Evolutionary conservation across 192 early-diverging fungal species (phyloP).

Genomic region (Gamsiella multidivaricata): DNA sequence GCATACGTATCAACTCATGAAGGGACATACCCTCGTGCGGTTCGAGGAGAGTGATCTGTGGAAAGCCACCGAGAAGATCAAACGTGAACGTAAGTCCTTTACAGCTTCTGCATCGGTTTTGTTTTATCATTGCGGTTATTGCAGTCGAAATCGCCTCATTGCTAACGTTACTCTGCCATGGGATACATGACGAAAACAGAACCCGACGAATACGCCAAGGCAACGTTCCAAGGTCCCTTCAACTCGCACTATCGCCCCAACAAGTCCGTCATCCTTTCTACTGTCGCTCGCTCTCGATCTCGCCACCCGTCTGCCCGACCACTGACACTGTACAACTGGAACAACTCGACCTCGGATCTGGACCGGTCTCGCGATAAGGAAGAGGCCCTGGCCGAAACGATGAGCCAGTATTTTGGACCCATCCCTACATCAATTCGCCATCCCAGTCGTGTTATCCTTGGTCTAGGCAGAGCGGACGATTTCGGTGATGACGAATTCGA

Average conservation of each 20-base stretch:
- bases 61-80: slow-evolving; percentile 58
- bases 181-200: no score
- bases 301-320: slow-evolving; percentile 27
- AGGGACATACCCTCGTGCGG: slow-evolving; percentile 76
- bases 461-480: slow-evolving; percentile 17
- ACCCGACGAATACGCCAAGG: slow-evolving; percentile 34
- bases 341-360: slow-evolving; percentile 47
- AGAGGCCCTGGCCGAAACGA: slow-evolving; percentile 39
- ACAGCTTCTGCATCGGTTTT: background rate
- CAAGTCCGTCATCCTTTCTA: slow-evolving; percentile 21
- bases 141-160: no score
- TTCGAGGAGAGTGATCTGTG: slow-evolving; percentile 73
- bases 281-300: slow-evolving; percentile 29
- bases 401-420: slow-evolving; percentile 51
- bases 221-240: slow-evolving; percentile 25
- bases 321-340: slow-evolving; percentile 46
- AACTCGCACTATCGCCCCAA: slow-evolving; percentile 21
- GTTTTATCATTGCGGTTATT: no score
- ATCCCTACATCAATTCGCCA: slow-evolving; percentile 34
- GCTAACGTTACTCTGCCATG: no score
- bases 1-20: slow-evolving; percentile 79
- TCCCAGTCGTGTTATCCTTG: slow-evolving; percentile 27
- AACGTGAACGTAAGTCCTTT: slow-evolving; percentile 54
- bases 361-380: slow-evolving; percentile 45
- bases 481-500: slow-evolving; percentile 9